Evolutionary conservation across 192 early-diverging fungal genomes (phyloP).

Genomic region (Geranomyces variabilis): DNA sequence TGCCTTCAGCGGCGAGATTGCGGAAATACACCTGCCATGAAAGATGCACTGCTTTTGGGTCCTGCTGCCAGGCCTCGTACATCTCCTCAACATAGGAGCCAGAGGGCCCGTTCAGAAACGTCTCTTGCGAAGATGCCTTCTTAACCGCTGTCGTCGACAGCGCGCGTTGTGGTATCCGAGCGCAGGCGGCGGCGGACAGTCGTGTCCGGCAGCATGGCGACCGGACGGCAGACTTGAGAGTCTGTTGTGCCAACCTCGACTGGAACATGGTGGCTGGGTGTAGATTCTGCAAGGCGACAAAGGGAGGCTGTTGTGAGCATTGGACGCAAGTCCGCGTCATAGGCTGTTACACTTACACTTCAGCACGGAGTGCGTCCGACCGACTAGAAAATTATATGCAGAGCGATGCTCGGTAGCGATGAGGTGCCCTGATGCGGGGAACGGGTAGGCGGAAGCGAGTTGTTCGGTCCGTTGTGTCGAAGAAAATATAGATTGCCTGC

Average conservation of each 20-base stretch:
- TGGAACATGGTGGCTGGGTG: constrained; percentile 11
- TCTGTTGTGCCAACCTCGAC: constrained; percentile 6
- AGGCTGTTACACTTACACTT: too few relatives aligned
- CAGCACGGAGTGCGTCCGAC: too few relatives aligned
- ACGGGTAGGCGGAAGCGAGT: too few relatives aligned
- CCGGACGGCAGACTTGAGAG: neutral
- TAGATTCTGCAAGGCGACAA: too few relatives aligned
- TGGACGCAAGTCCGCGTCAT: too few relatives aligned
- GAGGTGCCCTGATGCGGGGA: too few relatives aligned
- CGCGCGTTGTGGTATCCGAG: neutral
- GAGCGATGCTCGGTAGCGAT: too few relatives aligned
- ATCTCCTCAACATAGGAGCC: constrained; percentile 92
- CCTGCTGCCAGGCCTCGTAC: constrained; percentile 89
- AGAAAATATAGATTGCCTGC: too few relatives aligned
- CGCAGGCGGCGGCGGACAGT: neutral
- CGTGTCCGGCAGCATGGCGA: neutral
- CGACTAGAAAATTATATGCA: too few relatives aligned
- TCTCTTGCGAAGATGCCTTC: constrained; percentile 23
- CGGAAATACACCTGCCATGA: constrained; percentile 98
- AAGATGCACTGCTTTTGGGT: constrained; percentile 88
- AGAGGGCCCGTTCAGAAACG: constrained; percentile 84
- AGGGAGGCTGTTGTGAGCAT: too few relatives aligned
- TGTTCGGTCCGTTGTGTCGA: too few relatives aligned
- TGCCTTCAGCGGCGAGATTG: constrained; percentile 43
- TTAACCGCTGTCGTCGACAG: constrained; percentile 4